Base-by-base conservation (phyloP, 352 stramenopile genomes). In the Phytophthora colocasiae region DNA sequence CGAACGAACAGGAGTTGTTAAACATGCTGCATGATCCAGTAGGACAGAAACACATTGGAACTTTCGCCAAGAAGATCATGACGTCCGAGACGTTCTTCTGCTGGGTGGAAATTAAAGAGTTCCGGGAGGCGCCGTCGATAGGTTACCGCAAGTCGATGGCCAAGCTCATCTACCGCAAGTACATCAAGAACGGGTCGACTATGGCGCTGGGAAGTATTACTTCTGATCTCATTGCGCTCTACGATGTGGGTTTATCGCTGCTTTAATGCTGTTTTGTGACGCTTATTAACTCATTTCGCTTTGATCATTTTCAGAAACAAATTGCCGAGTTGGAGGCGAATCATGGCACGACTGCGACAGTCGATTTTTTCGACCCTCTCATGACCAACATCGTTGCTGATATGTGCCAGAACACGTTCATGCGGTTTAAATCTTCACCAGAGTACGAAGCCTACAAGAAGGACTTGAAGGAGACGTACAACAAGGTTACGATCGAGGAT, bases 81-180 rank as follows among this genome's bases (percentile, higher is more conserved):
- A 92, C 83, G 9, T 78, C 85, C 50, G 87, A 95, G 71, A 90
- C 86, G 9, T 92, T 95, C 44, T 93, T 92, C 62, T 92, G 86
- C 71, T 95, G 87, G 87, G 84, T 95, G 38, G 83, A 93, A 68
- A 90, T 93, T 70, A 89, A 92, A 50, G 85, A 95, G 52, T 95
- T 92, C 64, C 75, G 75, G 19, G 82, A 92, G 17, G 79, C 86
- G 2, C 84, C 85, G 38, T 89, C 80, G 0, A 55, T 78, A 11
- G 82, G 83, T 2, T 92, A 92, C 56, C 81, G 86, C 47, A 84
- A 89, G 49, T 89, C 76, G 7, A 74, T 92, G 19, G 87, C 83
- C 58, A 93, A 93, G 58, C 80, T 93, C 59, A 92, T 95, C 46
- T 90, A 93, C 69, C 87, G 85, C 44, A 92, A 95, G 57, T 95